Evolutionary conservation across 2,329 filamentous ascomycete genomes (phyloP), one percentile per base, ranked within the genome.

Genomic region (Stachybotrys chlorohalonatus): DNA sequence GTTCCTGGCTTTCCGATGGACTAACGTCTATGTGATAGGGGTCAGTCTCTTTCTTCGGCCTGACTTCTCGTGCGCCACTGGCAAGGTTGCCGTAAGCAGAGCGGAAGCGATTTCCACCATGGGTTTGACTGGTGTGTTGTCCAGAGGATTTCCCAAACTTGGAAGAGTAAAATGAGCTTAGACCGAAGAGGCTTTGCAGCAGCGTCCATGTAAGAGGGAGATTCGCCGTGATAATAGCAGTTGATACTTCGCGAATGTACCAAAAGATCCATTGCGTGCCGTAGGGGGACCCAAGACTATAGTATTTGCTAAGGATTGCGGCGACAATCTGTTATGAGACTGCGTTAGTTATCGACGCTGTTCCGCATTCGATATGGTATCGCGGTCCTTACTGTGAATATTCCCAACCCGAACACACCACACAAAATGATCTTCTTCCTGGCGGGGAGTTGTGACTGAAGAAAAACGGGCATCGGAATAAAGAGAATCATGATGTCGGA

Each of bases 401-500:
- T 58, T 1, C 75, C 75, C 7, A 78, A 61, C 1, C 69, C 66
- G 53, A 78, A 77, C 11, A 78, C 67, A 3, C 62, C 64, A 46
- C 73, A 74, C 0, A 85, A 70, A 0, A 81, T 70, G 0, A 76
- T 49, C 65, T 84, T 84, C 59, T 80, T 72, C 58, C 74, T 76
- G 0, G 70, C 53, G 1, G 73, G 68, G 1, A 84, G 68, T 31
- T 75, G 73, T 1, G 81, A 73, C 30, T 72, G 71, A 3, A 77
- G 54, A 32, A 84, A 69, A 7, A 77, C 59, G 1, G 81, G 80
- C 56, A 84, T 70, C 1, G 81, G 80, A 31, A 85, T 74, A 5
- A 71, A 62, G 11, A 85, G 75, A 62, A 85, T 83, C 67, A 80
- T 72, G 2, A 83, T 50, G 57, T 85, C 82, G 5, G 79, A 81